A percentile compares a stretch with the other conserved stretches of the same genome.
These are phyloP conservation scores for Coniochaeta ligniaria DNA, from an alignment of 2,329 filamentous ascomycete genomes.

Conservation along the genomic window DNA sequence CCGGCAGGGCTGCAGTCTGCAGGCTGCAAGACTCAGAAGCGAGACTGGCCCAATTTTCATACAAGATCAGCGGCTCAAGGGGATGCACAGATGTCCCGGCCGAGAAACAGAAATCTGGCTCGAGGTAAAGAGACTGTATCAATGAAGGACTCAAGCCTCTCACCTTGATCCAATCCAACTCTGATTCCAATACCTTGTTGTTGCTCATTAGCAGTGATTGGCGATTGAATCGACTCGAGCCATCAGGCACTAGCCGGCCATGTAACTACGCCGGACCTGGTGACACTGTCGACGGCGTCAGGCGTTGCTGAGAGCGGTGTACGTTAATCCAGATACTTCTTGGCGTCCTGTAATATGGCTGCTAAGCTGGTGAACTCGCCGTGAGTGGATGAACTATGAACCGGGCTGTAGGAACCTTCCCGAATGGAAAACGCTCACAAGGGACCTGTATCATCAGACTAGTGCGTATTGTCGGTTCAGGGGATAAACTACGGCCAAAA, in stretches of 20 bases:
- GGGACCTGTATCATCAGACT: neutral
- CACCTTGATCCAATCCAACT: too few relatives aligned
- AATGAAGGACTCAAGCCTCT: too few relatives aligned
- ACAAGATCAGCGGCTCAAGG: neutral
- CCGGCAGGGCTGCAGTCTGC: neutral
- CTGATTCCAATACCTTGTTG: too few relatives aligned
- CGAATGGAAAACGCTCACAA: neutral
- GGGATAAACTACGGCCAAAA: neutral
- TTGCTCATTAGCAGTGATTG: too few relatives aligned
- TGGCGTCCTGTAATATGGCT: too few relatives aligned
- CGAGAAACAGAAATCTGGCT: neutral
- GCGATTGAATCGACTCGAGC: neutral
- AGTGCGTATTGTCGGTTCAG: neutral
- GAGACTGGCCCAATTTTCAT: neutral
- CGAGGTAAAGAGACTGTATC: too few relatives aligned
- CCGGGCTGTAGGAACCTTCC: neutral
- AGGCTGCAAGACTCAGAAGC: neutral
- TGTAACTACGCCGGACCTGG: neutral
- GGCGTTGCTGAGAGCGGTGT: neutral
- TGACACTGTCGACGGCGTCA: neutral
- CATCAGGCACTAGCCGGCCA: neutral
- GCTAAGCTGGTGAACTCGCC: too few relatives aligned
- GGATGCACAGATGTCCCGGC: neutral
- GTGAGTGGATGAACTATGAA: too few relatives aligned
- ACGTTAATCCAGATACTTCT: too few relatives aligned